Evolutionary conservation across 306 rosid species (phyloP), one percentile per base, ranked within the genome.

Genomic region (Mucuna pruriens): DNA sequence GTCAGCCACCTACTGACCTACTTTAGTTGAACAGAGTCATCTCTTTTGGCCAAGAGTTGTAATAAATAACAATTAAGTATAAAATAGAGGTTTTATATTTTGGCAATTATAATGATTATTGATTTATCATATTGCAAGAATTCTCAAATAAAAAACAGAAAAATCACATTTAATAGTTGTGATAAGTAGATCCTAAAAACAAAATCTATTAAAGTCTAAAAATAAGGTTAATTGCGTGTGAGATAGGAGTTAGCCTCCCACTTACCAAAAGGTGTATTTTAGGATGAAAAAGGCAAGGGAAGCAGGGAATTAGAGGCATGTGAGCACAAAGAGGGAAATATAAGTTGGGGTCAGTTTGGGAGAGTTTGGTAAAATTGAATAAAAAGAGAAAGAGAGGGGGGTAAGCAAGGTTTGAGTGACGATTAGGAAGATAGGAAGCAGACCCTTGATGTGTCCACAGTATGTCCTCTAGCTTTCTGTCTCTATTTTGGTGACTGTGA

Each of bases 11-110:
- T 11, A 55, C 52, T 36, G 48, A n/a, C 70, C 45, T 16, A 62
- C 22, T 16, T 67, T 13, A 51, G 51, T 66, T 51, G 79, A 49
- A 83, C 20, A 62, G 77, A 40, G n/a, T 63, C 40, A 34, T 19
- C 54, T 34, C 22, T 75, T 58, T 31, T 23, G 55, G 76, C 60
- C 58, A 60, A 23, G 34, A 17, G 33, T 44, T 16, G 17, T 44
- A 75, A 57, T 26, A 44, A 75, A 57, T 26, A 44, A 31, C 34
- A 75, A 19, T 52, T 31, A 39, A n/a, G 38, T 3, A 36, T 63
- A 55, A 23, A 29, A 82, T 31, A 31, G 69, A 45, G 31, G 74
- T 13, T 63, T 72, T 26, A 49, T 62, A 48, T 11, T 23, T 61
- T 60, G 46, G 65, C 19, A 71, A 22, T 60, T 71, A 61, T 8